A percentile compares a stretch with the other conserved stretches of the same genome.
Evolutionary conservation across 306 rosid genomes (phyloP).

Genomic region (Vicia sativa): DNA sequence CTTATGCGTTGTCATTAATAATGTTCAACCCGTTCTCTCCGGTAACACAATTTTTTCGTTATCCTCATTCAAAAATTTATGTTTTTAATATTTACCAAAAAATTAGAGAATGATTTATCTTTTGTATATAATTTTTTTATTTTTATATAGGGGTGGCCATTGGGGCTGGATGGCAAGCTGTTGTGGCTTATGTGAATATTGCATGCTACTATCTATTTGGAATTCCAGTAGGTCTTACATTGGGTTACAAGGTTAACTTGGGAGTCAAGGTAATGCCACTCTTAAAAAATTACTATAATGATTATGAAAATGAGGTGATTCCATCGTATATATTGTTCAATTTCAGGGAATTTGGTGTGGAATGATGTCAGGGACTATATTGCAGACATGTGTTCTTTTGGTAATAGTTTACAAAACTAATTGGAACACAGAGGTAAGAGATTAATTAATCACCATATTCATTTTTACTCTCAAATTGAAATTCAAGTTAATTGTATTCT

Average conservation of each 20-base stretch:
- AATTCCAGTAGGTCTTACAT: slow-evolving; percentile 62
- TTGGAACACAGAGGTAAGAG: slow-evolving; percentile 35
- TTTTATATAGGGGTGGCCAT: slow-evolving; percentile 63
- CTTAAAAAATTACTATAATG: too few relatives aligned
- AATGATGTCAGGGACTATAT: slow-evolving; percentile 38
- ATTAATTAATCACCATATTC: not conserved
- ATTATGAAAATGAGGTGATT: too few relatives aligned
- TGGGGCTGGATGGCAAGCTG: slow-evolving; percentile 87
- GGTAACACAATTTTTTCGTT: slow-evolving; percentile 36
- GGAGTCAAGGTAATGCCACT: slow-evolving; percentile 65
- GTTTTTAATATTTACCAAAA: not conserved
- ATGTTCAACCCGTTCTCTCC: slow-evolving; percentile 76
- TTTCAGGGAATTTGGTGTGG: slow-evolving; percentile 41
- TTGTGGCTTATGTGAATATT: slow-evolving; percentile 69
- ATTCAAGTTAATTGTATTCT: not conserved
- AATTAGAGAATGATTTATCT: too few relatives aligned
- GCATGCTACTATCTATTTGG: slow-evolving; percentile 68
- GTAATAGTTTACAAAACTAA: slow-evolving; percentile 36
- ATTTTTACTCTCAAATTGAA: not conserved
- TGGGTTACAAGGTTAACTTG: slow-evolving; percentile 57
- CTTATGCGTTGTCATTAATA: slow-evolving; percentile 58
- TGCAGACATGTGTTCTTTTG: slow-evolving; percentile 36
- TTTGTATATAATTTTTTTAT: not conserved
- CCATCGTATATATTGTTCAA: too few relatives aligned
- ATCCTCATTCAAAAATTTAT: not conserved